Conservation (phyloP, 2,329 filamentous ascomycete species). For the Apiospora sp. region DNA sequence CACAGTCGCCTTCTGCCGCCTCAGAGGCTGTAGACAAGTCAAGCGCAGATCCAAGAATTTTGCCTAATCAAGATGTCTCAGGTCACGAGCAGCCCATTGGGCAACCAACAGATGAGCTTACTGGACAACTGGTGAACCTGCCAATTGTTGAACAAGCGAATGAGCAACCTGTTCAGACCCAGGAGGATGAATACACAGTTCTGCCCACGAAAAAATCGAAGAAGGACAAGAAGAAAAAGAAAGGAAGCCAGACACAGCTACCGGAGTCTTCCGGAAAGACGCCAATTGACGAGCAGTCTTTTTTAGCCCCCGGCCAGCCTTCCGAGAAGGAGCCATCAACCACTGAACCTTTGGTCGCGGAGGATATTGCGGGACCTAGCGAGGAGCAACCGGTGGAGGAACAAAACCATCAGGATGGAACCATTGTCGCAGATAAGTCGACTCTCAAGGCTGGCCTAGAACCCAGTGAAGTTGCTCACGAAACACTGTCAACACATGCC, state of each 20-base stretch:
- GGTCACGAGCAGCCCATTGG: neutral
- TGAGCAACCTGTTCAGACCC: slow-evolving; percentile 24
- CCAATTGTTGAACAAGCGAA: slow-evolving; percentile 8
- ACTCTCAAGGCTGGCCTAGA: slow-evolving; percentile 24
- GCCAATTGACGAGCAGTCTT: slow-evolving; percentile 21
- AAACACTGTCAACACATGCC: slow-evolving; percentile 1
- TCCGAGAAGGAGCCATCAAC: slow-evolving; percentile 24
- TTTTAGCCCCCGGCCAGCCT: slow-evolving; percentile 25
- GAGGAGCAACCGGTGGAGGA: slow-evolving; percentile 25
- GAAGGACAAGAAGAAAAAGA: slow-evolving; percentile 47
- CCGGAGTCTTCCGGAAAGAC: slow-evolving; percentile 2
- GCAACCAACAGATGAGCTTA: neutral
- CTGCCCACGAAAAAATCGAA: slow-evolving; percentile 41
- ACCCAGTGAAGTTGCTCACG: slow-evolving; percentile 21
- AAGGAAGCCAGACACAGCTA: slow-evolving; percentile 4
- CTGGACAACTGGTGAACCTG: slow-evolving; percentile 14
- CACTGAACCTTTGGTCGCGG: slow-evolving; percentile 23
- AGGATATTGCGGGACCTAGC: slow-evolving; percentile 19
- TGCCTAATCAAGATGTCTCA: neutral
- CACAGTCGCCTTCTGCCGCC: neutral
- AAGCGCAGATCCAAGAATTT: neutral
- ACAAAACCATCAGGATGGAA: slow-evolving; percentile 18
- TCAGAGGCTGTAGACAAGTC: neutral
- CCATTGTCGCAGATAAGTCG: slow-evolving; percentile 24
- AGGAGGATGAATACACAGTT: slow-evolving; percentile 35